phyloP scores from a whole-genome alignment of 1,139 yeast genomes.

The Cylindricascospora bacillispora region DNA sequence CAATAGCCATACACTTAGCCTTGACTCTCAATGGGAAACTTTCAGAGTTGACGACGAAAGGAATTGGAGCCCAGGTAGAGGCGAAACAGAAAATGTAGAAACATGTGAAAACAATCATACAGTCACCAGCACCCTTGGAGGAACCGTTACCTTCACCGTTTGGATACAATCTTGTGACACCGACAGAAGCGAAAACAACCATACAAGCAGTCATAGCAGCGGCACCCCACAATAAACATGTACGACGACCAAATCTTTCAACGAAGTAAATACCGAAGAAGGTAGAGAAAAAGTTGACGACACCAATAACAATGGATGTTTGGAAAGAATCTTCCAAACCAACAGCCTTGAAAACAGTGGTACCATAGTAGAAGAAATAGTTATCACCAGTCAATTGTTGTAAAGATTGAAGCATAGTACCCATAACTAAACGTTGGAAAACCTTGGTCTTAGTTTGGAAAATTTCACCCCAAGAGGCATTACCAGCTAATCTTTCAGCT shows the following conservation, averaged over 20 bases:
- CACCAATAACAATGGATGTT: conserved; percentile 65
- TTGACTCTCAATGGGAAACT: conserved; percentile 69
- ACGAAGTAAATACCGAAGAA: conserved; percentile 51
- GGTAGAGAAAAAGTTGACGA: conserved; percentile 65
- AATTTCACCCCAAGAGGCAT: conserved; percentile 49
- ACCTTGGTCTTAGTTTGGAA: conserved; percentile 41
- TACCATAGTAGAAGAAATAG: conserved; percentile 69
- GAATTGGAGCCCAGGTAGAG: conserved; percentile 74
- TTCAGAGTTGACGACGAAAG: conserved; percentile 61
- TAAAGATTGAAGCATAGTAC: conserved; percentile 47
- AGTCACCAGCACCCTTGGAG: conserved; percentile 48
- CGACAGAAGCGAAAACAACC: conserved; percentile 52
- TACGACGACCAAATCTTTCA: conserved; percentile 57
- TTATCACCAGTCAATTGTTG: conserved; percentile 70
- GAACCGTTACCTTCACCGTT: conserved; percentile 23
- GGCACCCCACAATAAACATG: conserved; percentile 48
- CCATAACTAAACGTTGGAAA: conserved; percentile 47
- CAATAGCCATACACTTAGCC: conserved; percentile 66
- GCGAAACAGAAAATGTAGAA: conserved; percentile 72
- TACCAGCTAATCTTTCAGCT: conserved; percentile 46
- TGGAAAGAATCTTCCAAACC: conserved; percentile 60
- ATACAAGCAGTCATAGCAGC: conserved; percentile 49
- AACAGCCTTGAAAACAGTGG: conserved; percentile 60
- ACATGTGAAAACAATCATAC: conserved; percentile 69
- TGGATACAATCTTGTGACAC: conserved; percentile 47